These are phyloP conservation scores for Fusarium equiseti DNA, from an alignment of 2,329 filamentous ascomycete species.

Conservation along the genomic window DNA sequence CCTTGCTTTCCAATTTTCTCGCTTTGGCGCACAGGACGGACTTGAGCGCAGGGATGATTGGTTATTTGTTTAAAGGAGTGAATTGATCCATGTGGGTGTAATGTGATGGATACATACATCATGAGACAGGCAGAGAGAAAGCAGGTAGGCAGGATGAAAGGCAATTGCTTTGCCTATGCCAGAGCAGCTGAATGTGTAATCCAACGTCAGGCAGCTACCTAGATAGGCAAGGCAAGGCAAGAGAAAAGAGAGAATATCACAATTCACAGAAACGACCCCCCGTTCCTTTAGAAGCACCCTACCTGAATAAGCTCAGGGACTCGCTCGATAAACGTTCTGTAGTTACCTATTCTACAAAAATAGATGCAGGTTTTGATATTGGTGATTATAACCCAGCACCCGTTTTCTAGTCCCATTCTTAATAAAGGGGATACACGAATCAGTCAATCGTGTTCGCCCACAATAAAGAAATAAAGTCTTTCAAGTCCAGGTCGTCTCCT, in stretches of 20 bases:
- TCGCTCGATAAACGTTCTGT: background rate
- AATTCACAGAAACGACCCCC: conserved; percentile 8
- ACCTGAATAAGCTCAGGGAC: background rate
- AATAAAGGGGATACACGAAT: background rate
- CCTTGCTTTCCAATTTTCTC: conserved; percentile 34
- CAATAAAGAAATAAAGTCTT: background rate
- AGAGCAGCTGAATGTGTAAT: conserved; percentile 21
- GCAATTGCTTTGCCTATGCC: conserved; percentile 13
- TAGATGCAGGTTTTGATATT: background rate
- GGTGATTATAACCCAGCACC: background rate
- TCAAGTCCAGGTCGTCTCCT: background rate
- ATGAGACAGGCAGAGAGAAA: conserved; percentile 28
- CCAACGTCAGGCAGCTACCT: background rate
- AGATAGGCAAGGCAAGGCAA: background rate
- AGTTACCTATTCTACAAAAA: background rate
- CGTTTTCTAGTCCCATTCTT: background rate
- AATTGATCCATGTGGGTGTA: conserved; percentile 24
- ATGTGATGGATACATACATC: conserved; percentile 29
- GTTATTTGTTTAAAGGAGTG: conserved; percentile 28
- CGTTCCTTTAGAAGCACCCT: background rate
- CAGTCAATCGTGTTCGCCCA: background rate
- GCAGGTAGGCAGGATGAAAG: background rate
- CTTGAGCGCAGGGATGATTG: conserved; percentile 30
- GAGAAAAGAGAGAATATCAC: conserved; percentile 8
- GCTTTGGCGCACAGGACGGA: conserved; percentile 19